phyloP scores from a whole-genome alignment of 768 basidiomycete species.

The Naematelia encephala region DNA sequence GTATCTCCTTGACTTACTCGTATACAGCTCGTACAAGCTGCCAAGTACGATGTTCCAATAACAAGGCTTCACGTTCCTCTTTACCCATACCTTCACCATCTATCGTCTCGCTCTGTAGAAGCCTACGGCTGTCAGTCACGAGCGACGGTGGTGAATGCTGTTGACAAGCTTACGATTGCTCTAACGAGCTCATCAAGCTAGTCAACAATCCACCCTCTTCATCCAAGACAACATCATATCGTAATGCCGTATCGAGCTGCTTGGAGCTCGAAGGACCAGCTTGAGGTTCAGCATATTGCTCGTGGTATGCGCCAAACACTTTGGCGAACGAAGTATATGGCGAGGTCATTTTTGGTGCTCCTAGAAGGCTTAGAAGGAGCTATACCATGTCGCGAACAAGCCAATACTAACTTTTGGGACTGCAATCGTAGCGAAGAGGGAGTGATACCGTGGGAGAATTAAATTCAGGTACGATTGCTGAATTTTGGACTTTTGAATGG shows the following conservation, averaged over 20 bases:
- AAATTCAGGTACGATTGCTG: not conserved
- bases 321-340: conserved; percentile 39
- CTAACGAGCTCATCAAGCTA: conserved; percentile 30
- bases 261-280: conserved; percentile 29
- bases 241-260: conserved; percentile 33
- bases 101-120: conserved; percentile 15
- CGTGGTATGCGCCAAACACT: conserved; percentile 36
- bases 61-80: conserved; percentile 31
- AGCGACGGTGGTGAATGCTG: not conserved
- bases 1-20: conserved; percentile 24
- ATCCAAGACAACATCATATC: conserved; percentile 37
- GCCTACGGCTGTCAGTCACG: conserved; percentile 16
- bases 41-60: conserved; percentile 45
- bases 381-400: too few relatives aligned
- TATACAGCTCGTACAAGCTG: conserved; percentile 37
- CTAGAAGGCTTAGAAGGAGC: too few relatives aligned
- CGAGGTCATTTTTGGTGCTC: too few relatives aligned
- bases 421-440: too few relatives aligned
- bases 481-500: not conserved
- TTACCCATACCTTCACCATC: conserved; percentile 28
- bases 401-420: too few relatives aligned
- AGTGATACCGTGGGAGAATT: not conserved
- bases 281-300: conserved; percentile 32
- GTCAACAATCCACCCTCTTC: conserved; percentile 35
- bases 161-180: conserved; percentile 27